Conservation (phyloP, 768 basidiomycete genomes). For the Ramaria sp. region DNA sequence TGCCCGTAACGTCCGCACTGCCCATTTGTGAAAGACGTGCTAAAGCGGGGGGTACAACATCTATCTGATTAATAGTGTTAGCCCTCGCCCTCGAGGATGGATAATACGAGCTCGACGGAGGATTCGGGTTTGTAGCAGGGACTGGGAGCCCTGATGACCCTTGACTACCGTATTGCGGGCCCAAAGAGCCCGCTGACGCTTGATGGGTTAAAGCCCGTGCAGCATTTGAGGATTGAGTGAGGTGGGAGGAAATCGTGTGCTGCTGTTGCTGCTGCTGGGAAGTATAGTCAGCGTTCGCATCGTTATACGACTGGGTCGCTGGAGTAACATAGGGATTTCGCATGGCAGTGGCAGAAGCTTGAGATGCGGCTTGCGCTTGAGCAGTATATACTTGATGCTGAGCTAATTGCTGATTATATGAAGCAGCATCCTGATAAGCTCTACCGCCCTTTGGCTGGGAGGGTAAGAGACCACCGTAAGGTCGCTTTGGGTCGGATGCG, state of each 20-base stretch:
- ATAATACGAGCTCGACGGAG: slow-evolving; percentile 60
- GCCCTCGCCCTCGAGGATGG: slow-evolving; percentile 60
- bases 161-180: slow-evolving; percentile 13
- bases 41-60: slow-evolving; percentile 88
- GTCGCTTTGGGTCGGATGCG: slow-evolving; percentile 62
- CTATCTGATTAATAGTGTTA: slow-evolving; percentile 89
- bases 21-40: slow-evolving; percentile 78
- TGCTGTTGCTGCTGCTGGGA: slow-evolving; percentile 14
- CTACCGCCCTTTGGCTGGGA: slow-evolving; percentile 80
- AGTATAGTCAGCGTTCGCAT: slow-evolving; percentile 8
- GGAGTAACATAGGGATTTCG: slow-evolving; percentile 75
- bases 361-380: slow-evolving; percentile 65
- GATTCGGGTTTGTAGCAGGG: slow-evolving; percentile 19
- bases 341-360: slow-evolving; percentile 56
- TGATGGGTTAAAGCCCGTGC: slow-evolving; percentile 7
- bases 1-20: slow-evolving; percentile 64
- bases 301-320: slow-evolving; percentile 18
- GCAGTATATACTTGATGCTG: slow-evolving; percentile 92
- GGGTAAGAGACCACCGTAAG: slow-evolving; percentile 87
- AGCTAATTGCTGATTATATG: slow-evolving; percentile 89
- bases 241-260: slow-evolving; percentile 7
- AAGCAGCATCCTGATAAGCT: slow-evolving; percentile 83
- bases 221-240: neutral
- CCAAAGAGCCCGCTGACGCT: slow-evolving; percentile 4
- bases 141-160: slow-evolving; percentile 16